Percentiles rank a stretch among this genome's conserved stretches.
Conservation (phyloP, 2,329 filamentous ascomycete species). For the Claviceps sp. region DNA sequence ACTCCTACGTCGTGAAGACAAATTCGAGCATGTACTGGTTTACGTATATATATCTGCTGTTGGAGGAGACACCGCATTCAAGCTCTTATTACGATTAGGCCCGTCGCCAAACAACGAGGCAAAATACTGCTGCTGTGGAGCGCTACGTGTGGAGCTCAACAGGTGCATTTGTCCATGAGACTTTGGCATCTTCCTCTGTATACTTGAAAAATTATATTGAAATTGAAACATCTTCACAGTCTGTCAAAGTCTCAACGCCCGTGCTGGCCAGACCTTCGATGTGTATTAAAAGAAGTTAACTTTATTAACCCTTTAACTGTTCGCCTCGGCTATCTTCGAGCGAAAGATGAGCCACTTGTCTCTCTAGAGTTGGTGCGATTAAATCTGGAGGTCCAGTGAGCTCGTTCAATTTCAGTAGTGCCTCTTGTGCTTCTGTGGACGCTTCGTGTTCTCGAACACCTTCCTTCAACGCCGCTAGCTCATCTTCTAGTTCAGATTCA, state of each 20-base stretch:
- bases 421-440: constrained; percentile 34
- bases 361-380: constrained; percentile 23
- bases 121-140: neutral
- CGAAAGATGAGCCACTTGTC: constrained; percentile 21
- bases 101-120: neutral
- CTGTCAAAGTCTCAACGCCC: neutral
- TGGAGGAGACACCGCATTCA: neutral
- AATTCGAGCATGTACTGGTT: neutral
- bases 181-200: neutral
- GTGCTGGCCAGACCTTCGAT: neutral
- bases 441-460: constrained; percentile 39
- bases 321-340: neutral
- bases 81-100: neutral
- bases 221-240: neutral
- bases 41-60: neutral
- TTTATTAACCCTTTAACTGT: neutral
- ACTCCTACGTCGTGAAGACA: neutral
- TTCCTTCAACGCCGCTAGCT: constrained; percentile 62
- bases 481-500: constrained; percentile 75
- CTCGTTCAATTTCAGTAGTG: constrained; percentile 40
- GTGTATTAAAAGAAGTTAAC: neutral
- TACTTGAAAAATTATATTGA: neutral
- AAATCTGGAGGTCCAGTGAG: constrained; percentile 27
- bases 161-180: neutral
- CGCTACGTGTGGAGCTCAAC: neutral